Evolutionary conservation across 352 stramenopile species (phyloP).

Genomic region (Globisporangium splendens): DNA sequence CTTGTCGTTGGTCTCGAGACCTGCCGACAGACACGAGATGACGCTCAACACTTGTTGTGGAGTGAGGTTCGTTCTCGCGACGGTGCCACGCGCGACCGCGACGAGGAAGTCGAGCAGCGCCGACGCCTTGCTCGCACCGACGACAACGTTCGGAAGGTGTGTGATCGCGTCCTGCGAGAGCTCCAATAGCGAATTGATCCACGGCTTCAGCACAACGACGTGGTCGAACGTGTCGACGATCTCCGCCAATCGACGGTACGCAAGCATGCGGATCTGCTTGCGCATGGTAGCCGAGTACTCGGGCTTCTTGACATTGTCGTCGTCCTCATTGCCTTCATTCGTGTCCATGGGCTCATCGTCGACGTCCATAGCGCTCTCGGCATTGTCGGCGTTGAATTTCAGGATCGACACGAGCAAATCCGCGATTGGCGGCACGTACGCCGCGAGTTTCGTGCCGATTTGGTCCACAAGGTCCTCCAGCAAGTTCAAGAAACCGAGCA

Average conservation of each 20-base stretch:
- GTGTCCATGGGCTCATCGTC: constrained; percentile 20
- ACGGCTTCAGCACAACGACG: constrained; percentile 56
- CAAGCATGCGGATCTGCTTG: constrained; percentile 80
- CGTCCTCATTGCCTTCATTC: constrained; percentile 18
- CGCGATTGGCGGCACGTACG: constrained; percentile 77
- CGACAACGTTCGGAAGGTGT: constrained; percentile 64
- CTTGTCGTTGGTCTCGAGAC: constrained; percentile 28
- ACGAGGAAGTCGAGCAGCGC: constrained; percentile 77
- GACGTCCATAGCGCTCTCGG: constrained; percentile 19
- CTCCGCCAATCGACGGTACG: constrained; percentile 69
- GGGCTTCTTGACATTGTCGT: constrained; percentile 13
- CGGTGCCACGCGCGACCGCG: constrained; percentile 42
- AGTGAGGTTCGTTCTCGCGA: constrained; percentile 35
- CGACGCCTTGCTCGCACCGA: constrained; percentile 74
- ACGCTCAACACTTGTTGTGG: constrained; percentile 39
- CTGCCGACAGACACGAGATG: constrained; percentile 64
- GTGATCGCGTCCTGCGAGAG: constrained; percentile 52
- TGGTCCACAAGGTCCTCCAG: constrained; percentile 85
- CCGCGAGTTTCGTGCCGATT: constrained; percentile 77
- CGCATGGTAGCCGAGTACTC: constrained; percentile 49
- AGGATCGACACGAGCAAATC: constrained; percentile 77
- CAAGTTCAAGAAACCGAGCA: constrained; percentile 90
- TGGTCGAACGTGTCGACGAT: constrained; percentile 80
- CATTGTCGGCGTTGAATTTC: constrained; percentile 35
- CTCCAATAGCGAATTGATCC: constrained; percentile 45